Percentiles rank a stretch among this genome's conserved stretches.
phyloP scores from a whole-genome alignment of 2,329 filamentous ascomycete genomes.

The Neoscytalidium dimidiatum region DNA sequence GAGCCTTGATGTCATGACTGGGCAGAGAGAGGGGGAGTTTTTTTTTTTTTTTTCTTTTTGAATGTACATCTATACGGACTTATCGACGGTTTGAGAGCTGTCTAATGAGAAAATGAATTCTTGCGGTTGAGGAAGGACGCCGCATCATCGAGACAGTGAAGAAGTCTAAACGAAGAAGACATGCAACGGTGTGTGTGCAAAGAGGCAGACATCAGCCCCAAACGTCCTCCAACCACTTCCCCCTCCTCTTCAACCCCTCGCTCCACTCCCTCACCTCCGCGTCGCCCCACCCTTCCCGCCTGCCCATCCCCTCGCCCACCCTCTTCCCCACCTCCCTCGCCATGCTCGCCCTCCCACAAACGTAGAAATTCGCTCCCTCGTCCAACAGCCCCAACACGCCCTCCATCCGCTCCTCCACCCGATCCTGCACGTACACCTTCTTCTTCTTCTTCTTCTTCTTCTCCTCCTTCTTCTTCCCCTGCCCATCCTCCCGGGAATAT shows the following conservation, averaged over 20 bases:
- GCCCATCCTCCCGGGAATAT: conserved; percentile 38
- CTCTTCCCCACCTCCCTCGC: conserved; percentile 47
- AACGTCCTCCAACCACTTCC: conserved; percentile 58
- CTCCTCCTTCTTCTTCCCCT: conserved; percentile 41
- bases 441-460: conserved; percentile 41
- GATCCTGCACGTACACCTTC: conserved; percentile 56
- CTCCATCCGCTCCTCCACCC: conserved; percentile 49
- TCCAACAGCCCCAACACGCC: conserved; percentile 50
- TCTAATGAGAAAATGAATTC: neutral
- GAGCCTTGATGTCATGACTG: neutral
- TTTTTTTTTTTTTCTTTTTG: neutral
- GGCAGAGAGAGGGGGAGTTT: neutral
- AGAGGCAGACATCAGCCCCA: too few relatives aligned
- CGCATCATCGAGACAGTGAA: too few relatives aligned
- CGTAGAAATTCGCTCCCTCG: conserved; percentile 58
- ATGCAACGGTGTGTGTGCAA: too few relatives aligned
- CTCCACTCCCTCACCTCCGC: conserved; percentile 48
- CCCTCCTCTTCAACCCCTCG: conserved; percentile 50
- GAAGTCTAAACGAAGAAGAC: too few relatives aligned
- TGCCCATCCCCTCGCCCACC: conserved; percentile 41
- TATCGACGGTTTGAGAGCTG: too few relatives aligned
- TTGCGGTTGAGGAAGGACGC: too few relatives aligned
- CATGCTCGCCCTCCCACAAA: conserved; percentile 61
- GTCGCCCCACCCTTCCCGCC: conserved; percentile 41
- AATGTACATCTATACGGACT: too few relatives aligned